A percentile compares a stretch with the other conserved stretches of the same genome.
These are phyloP conservation scores for Cyberlindnera suaveolens DNA, from an alignment of 805 yeast species.

Conservation along the genomic window DNA sequence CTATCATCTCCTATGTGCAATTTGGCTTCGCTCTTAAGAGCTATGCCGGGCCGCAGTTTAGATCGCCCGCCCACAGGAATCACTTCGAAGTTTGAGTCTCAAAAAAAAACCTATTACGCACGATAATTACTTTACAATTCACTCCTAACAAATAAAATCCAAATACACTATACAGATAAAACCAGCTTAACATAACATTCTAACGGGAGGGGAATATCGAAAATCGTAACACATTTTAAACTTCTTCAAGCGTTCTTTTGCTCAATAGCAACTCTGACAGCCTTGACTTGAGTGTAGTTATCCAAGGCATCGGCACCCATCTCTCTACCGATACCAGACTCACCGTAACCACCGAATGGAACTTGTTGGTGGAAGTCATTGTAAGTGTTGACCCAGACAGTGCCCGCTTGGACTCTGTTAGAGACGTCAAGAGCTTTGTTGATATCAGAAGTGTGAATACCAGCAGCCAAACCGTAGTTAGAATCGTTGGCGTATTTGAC, in stretches of 20 bases:
- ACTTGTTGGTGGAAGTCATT: slow-evolving; percentile 82
- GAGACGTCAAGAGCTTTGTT: slow-evolving; percentile 73
- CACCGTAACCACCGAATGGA: slow-evolving; percentile 91
- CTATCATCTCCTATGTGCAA: too few species aligned
- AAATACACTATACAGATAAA: too few species aligned
- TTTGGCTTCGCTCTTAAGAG: too few species aligned
- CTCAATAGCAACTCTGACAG: slow-evolving; percentile 49
- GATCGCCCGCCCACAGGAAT: too few species aligned
- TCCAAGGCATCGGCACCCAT: slow-evolving; percentile 85
- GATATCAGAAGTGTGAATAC: slow-evolving; percentile 74
- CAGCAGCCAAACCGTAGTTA: slow-evolving; percentile 85
- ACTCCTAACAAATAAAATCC: too few species aligned
- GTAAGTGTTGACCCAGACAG: slow-evolving; percentile 87
- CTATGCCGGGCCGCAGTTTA: too few species aligned
- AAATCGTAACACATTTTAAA: too few species aligned
- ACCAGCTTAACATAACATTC: too few species aligned
- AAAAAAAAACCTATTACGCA: too few species aligned
- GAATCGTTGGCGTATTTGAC: slow-evolving; percentile 73
- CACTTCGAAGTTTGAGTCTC: too few species aligned
- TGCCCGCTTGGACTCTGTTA: slow-evolving; percentile 74
- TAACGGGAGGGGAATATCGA: not conserved
- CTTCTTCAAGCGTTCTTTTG: slow-evolving; percentile 10
- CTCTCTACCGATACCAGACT: slow-evolving; percentile 91
- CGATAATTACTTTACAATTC: too few species aligned
- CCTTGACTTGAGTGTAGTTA: slow-evolving; percentile 79